These are phyloP conservation scores for Eustoma russellianum DNA, from an alignment of 257 asterid genomes.

Conservation along the genomic window DNA sequence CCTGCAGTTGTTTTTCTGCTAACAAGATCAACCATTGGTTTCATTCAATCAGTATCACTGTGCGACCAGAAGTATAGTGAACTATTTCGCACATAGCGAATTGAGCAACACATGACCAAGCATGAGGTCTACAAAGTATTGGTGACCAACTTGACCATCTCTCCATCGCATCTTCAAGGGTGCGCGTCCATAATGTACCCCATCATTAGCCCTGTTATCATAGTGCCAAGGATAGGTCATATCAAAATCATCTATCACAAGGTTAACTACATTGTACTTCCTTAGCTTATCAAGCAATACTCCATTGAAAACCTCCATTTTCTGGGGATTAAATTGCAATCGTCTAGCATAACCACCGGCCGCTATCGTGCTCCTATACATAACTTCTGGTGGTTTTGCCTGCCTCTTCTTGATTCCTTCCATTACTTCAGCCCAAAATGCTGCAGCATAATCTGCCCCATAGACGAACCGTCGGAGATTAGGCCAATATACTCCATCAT, in stretches of 20 bases:
- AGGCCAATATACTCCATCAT: conserved; percentile 71
- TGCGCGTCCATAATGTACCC: conserved; percentile 92
- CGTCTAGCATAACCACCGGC: conserved; percentile 75
- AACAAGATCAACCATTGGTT: no score
- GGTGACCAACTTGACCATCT: conserved; percentile 86
- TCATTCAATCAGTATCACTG: neutral
- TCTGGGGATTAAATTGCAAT: conserved; percentile 68
- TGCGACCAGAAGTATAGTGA: no score
- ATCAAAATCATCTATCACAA: conserved; percentile 70
- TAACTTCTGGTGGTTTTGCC: conserved; percentile 34
- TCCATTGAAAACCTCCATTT: conserved; percentile 90
- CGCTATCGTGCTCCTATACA: conserved; percentile 77
- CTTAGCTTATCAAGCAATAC: conserved; percentile 70
- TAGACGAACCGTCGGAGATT: conserved; percentile 37
- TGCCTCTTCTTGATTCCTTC: conserved; percentile 42
- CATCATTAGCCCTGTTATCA: conserved; percentile 82
- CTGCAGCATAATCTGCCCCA: conserved; percentile 59
- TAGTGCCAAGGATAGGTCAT: conserved; percentile 96
- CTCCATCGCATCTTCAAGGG: conserved; percentile 70
- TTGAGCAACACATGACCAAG: conserved; percentile 73
- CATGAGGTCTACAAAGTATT: conserved; percentile 90
- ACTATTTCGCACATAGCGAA: conserved; percentile 33
- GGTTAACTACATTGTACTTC: conserved; percentile 32
- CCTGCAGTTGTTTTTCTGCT: no score
- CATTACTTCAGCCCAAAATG: conserved; percentile 59